These are phyloP conservation scores for Stygiomarasmius scandens DNA, from an alignment of 1,284 basidiomycete species.

Conservation along the genomic window DNA sequence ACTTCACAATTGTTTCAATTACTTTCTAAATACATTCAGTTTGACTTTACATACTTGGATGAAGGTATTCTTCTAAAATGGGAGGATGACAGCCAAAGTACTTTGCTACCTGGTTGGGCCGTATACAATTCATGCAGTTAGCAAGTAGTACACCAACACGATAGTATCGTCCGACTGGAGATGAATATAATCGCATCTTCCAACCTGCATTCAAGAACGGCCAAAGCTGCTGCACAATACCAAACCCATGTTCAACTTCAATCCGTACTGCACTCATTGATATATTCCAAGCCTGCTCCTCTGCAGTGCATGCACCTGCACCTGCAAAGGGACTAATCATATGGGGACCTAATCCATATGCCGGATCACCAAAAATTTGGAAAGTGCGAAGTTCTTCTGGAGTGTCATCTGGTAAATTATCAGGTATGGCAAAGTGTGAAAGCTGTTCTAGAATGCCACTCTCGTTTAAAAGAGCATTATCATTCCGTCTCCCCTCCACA, in stretches of 20 bases:
- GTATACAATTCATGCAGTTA: slow-evolving; percentile 24
- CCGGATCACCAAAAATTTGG: slow-evolving; percentile 31
- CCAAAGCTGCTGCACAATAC: slow-evolving; percentile 19
- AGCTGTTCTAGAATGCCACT: slow-evolving; percentile 11
- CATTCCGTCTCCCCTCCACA: slow-evolving; percentile 19
- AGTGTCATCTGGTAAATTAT: neutral
- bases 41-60: neutral
- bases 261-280: slow-evolving; percentile 25
- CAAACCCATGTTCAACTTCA: slow-evolving; percentile 31
- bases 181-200: slow-evolving; percentile 23
- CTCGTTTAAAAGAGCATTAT: slow-evolving; percentile 15
- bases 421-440: slow-evolving; percentile 2
- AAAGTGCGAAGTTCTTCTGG: slow-evolving; percentile 12
- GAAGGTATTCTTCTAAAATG: slow-evolving; percentile 18
- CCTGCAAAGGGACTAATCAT: slow-evolving; percentile 26
- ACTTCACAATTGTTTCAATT: too few species aligned
- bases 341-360: slow-evolving; percentile 24
- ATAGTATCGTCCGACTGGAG: slow-evolving; percentile 26
- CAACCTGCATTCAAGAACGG: slow-evolving; percentile 28
- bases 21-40: too few species aligned
- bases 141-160: slow-evolving; percentile 24
- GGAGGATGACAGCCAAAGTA: slow-evolving; percentile 26
- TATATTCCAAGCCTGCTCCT: slow-evolving; percentile 23
- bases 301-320: slow-evolving; percentile 17
- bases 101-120: slow-evolving; percentile 24